Conservation (phyloP, 1,284 basidiomycete genomes). For the Cystobasidiaceae sp. region DNA sequence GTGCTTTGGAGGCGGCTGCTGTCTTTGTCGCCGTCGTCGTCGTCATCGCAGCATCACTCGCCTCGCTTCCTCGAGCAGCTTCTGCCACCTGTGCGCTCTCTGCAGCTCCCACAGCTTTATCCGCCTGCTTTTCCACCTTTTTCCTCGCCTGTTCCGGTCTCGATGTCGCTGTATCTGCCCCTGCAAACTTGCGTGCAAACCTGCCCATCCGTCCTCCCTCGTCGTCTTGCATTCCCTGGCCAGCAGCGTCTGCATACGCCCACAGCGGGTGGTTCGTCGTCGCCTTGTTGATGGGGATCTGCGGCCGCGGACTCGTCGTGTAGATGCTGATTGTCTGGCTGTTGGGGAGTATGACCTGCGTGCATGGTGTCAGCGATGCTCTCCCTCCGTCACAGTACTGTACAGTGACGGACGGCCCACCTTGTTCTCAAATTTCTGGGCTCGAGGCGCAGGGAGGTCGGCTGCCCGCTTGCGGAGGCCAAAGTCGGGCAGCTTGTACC, state of each 20-base stretch:
- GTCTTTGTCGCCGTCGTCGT: neutral
- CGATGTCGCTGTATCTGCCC: neutral
- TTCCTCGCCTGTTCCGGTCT: neutral
- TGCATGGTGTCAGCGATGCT: neutral
- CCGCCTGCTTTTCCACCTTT: neutral
- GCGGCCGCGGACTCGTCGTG: constrained; percentile 23
- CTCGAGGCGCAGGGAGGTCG: constrained; percentile 17
- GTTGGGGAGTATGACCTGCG: constrained; percentile 26
- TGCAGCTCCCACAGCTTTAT: neutral
- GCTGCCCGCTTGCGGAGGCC: neutral
- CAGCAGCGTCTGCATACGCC: constrained; percentile 8
- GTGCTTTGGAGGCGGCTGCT: neutral
- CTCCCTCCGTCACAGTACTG: neutral
- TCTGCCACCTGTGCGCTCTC: neutral
- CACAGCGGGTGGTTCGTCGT: constrained; percentile 30
- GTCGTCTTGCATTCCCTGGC: constrained; percentile 18
- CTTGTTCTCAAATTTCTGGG: constrained; percentile 32
- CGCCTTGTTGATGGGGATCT: constrained; percentile 23
- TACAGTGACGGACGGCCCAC: neutral
- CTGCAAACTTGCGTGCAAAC: constrained; percentile 25
- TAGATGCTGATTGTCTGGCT: constrained; percentile 12
- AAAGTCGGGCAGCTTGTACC: constrained; percentile 16
- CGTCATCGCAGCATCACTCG: neutral
- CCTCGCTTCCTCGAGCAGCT: constrained; percentile 1
- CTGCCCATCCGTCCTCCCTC: constrained; percentile 31